Conservation (phyloP, 2,329 filamentous ascomycete species). For the Colletotrichum kahawae region DNA sequence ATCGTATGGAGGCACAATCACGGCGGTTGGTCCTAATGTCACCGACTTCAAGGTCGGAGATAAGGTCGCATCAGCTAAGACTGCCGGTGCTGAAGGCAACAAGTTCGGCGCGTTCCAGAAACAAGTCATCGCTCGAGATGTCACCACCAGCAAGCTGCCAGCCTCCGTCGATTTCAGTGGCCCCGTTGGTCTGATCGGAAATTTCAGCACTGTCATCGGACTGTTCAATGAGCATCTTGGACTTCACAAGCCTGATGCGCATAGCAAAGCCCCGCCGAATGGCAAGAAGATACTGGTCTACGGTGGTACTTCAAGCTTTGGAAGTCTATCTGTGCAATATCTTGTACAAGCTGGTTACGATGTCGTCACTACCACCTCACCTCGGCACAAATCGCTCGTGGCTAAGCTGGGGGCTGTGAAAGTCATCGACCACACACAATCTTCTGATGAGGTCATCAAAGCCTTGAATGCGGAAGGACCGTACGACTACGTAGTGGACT, state of each 20-base stretch:
- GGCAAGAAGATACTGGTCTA: conserved; percentile 38
- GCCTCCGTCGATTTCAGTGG: conserved; percentile 26
- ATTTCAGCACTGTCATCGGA: conserved; percentile 27
- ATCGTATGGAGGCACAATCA: conserved; percentile 30
- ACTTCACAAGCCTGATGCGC: conserved; percentile 27
- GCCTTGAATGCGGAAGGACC: conserved; percentile 29
- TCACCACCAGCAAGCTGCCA: conserved; percentile 31
- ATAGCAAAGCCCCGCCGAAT: conserved; percentile 22
- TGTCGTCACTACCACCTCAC: conserved; percentile 47
- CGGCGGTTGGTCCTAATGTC: conserved; percentile 26
- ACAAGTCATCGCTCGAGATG: conserved; percentile 21
- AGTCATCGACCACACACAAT: conserved; percentile 49
- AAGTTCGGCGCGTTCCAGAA: conserved; percentile 10
- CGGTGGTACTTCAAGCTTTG: conserved; percentile 54
- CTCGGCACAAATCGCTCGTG: conserved; percentile 45
- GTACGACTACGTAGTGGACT: conserved; percentile 31
- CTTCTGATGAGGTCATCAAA: conserved; percentile 20
- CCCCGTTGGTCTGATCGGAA: conserved; percentile 27
- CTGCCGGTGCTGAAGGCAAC: neutral
- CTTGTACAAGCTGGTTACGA: conserved; percentile 46
- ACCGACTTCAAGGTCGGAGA: conserved; percentile 28
- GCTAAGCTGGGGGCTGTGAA: conserved; percentile 47
- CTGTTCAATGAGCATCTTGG: conserved; percentile 27
- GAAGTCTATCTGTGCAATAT: conserved; percentile 51
- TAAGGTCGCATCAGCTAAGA: conserved; percentile 21